phyloP scores from a whole-genome alignment of 2,329 filamentous ascomycete genomes.

The Talaromyces amestolkiae region DNA sequence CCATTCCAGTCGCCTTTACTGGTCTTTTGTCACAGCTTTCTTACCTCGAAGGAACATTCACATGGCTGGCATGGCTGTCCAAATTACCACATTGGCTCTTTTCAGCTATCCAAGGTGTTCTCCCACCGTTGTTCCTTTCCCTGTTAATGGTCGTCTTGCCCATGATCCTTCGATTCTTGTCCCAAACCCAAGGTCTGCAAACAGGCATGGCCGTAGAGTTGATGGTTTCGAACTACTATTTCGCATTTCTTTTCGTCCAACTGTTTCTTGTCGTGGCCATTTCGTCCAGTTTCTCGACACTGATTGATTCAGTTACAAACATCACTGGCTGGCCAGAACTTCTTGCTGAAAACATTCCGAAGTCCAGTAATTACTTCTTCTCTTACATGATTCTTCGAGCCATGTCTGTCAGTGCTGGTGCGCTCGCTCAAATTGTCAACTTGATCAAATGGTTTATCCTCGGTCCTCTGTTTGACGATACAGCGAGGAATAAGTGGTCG shows the following conservation, averaged over 20 bases:
- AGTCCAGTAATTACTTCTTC: slow-evolving; percentile 94
- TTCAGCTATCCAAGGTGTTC: slow-evolving; percentile 75
- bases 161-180: slow-evolving; percentile 70
- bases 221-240: slow-evolving; percentile 90
- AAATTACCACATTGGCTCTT: slow-evolving; percentile 60
- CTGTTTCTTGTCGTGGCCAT: slow-evolving; percentile 92
- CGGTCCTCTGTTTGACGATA: slow-evolving; percentile 78
- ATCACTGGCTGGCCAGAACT: slow-evolving; percentile 69
- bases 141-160: slow-evolving; percentile 80
- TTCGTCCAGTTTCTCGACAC: slow-evolving; percentile 68
- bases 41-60: slow-evolving; percentile 61
- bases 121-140: slow-evolving; percentile 74
- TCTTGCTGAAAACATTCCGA: slow-evolving; percentile 76
- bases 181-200: slow-evolving; percentile 72
- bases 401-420: slow-evolving; percentile 84
- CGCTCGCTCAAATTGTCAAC: slow-evolving; percentile 76
- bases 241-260: slow-evolving; percentile 90
- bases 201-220: slow-evolving; percentile 76
- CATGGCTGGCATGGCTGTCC: slow-evolving; percentile 70
- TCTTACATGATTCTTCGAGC: slow-evolving; percentile 97
- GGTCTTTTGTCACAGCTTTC: slow-evolving; percentile 77
- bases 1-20: slow-evolving; percentile 84
- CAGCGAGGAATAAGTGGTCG: slow-evolving; percentile 75
- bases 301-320: slow-evolving; percentile 62
- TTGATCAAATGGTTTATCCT: slow-evolving; percentile 79